A percentile compares a stretch with the other conserved stretches of the same genome.
Conservation (phyloP, 345 rosid species). For the Eucalyptus lansdowneana region DNA sequence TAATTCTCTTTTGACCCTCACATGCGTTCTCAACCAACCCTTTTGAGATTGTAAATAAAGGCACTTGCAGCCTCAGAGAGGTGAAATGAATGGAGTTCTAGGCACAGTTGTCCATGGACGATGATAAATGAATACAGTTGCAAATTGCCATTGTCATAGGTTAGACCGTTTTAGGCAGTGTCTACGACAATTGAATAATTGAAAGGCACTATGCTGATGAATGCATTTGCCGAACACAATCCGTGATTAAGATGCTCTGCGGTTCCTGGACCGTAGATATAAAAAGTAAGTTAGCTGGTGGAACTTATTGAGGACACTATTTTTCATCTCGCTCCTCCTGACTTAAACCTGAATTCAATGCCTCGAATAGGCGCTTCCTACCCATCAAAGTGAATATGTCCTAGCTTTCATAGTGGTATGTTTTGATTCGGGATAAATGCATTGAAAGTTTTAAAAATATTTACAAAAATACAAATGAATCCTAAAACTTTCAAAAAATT, state of each 20-base stretch:
- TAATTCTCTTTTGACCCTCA: neutral
- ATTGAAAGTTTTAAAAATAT: too few relatives aligned
- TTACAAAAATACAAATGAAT: too few relatives aligned
- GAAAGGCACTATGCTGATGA: neutral
- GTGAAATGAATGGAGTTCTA: neutral
- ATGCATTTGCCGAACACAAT: neutral
- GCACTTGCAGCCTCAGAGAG: neutral
- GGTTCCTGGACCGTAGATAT: neutral
- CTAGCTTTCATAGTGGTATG: neutral
- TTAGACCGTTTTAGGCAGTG: neutral
- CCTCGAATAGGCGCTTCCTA: neutral
- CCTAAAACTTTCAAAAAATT: too few relatives aligned
- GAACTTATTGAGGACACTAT: neutral
- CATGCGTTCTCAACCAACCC: neutral
- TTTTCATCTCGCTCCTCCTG: neutral
- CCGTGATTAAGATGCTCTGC: neutral
- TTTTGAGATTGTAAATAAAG: neutral
- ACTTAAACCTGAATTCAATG: neutral
- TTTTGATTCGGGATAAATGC: too few relatives aligned
- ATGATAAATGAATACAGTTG: neutral
- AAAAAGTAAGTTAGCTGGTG: neutral
- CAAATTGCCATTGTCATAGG: neutral
- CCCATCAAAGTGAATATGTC: neutral
- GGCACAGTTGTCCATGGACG: neutral
- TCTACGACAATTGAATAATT: neutral